phyloP scores from a whole-genome alignment of 768 basidiomycete species.

The Punctularia strigosozonata region DNA sequence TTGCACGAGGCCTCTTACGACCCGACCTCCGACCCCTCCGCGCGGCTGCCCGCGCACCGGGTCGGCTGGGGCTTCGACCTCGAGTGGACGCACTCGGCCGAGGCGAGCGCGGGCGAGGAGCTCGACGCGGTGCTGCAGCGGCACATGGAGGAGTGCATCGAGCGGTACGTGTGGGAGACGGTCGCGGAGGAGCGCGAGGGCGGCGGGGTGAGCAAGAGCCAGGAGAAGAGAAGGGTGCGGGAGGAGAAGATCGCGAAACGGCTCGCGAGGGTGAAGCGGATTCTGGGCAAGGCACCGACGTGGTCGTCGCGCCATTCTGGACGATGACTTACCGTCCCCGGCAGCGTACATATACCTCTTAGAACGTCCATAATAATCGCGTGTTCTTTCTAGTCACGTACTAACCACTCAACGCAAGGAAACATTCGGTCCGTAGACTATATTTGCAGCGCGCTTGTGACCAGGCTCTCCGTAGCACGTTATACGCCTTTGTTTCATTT shows the following conservation, averaged over 20 bases:
- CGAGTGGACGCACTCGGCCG: constrained; percentile 48
- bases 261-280: constrained; percentile 20
- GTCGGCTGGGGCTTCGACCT: constrained; percentile 83
- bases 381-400: too few species aligned
- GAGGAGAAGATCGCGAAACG: constrained; percentile 27
- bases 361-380: too few species aligned
- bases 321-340: too few species aligned
- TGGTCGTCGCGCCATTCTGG: too few species aligned
- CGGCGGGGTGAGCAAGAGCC: constrained; percentile 53
- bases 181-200: constrained; percentile 42
- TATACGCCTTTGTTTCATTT: too few species aligned
- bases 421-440: too few species aligned
- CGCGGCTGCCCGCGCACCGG: constrained; percentile 11
- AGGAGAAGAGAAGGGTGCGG: constrained; percentile 48
- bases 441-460: too few species aligned
- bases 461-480: too few species aligned
- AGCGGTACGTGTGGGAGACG: constrained; percentile 31
- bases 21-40: constrained; percentile 4
- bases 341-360: too few species aligned
- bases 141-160: constrained; percentile 65
- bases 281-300: too few species aligned
- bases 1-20: constrained; percentile 2
- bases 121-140: constrained; percentile 31
- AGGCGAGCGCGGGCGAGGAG: constrained; percentile 11
- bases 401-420: too few species aligned